phyloP scores from a whole-genome alignment of 1,139 yeast species.

The Taphrina populina region DNA sequence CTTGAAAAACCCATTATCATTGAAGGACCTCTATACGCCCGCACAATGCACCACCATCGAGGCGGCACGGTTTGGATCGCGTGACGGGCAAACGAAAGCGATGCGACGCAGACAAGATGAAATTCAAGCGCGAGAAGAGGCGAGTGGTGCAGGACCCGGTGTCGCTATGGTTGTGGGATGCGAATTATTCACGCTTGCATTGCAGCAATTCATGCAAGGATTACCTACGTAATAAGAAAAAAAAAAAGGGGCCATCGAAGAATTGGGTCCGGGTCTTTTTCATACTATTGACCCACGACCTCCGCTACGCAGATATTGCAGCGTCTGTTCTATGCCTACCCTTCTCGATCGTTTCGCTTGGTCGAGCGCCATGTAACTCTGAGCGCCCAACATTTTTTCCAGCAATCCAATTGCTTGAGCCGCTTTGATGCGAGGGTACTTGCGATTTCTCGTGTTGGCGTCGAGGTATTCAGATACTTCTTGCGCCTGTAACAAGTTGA shows the following conservation, averaged over 20 bases:
- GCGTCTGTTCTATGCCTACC: conserved; percentile 17
- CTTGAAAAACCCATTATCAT: conserved; percentile 53
- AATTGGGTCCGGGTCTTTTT: no score
- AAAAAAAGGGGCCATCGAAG: not conserved
- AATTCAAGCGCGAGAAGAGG: conserved; percentile 2
- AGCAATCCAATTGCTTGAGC: conserved; percentile 57
- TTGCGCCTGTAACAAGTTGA: conserved; percentile 54
- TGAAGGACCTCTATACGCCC: not conserved
- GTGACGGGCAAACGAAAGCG: not conserved
- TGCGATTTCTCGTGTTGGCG: conserved; percentile 56
- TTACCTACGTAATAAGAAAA: conserved; percentile 21
- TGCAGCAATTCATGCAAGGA: conserved; percentile 17
- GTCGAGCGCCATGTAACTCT: conserved; percentile 28
- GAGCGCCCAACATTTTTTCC: conserved; percentile 46
- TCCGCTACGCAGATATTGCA: conserved; percentile 9
- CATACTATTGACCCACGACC: no score
- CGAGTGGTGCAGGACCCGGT: not conserved
- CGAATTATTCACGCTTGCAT: conserved; percentile 24
- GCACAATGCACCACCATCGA: not conserved
- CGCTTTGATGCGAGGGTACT: conserved; percentile 60
- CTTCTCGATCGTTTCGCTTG: conserved; percentile 5
- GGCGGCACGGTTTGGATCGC: not conserved
- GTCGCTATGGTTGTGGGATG: conserved; percentile 25
- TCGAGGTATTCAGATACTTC: conserved; percentile 58
- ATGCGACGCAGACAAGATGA: not conserved